Conservation (phyloP, 179 eudicot genomes). For the Beta corolliflora region DNA sequence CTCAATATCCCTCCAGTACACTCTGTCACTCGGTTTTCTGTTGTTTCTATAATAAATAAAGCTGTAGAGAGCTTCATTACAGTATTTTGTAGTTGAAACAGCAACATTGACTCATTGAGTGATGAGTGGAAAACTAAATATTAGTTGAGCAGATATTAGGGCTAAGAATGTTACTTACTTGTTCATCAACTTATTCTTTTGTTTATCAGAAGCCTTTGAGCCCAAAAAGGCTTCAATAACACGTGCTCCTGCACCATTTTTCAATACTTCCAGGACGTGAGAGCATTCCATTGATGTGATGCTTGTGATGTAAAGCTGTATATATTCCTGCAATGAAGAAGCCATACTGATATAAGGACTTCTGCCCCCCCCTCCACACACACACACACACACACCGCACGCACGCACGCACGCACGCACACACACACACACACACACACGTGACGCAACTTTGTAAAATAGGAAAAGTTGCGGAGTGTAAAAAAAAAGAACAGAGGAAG, state of each 20-base stretch:
- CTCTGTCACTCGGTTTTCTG: neutral
- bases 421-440: too few relatives aligned
- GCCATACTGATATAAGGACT: neutral
- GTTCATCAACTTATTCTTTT: slow-evolving; percentile 69
- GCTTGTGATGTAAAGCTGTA: slow-evolving; percentile 75
- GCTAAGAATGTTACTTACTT: slow-evolving; percentile 47
- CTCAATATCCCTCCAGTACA: neutral
- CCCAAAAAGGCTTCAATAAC: slow-evolving; percentile 87
- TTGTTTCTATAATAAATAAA: neutral
- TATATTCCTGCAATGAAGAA: slow-evolving; percentile 56
- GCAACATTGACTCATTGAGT: neutral
- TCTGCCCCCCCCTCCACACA: too few relatives aligned
- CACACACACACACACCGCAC: too few relatives aligned
- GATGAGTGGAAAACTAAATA: neutral
- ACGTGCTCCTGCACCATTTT: slow-evolving; percentile 82
- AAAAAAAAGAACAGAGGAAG: too few relatives aligned
- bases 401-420: too few relatives aligned
- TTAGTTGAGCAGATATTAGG: slow-evolving; percentile 4
- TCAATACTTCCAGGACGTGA: slow-evolving; percentile 60
- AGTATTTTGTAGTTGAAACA: neutral
- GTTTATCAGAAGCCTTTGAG: slow-evolving; percentile 71
- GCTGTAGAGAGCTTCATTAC: neutral
- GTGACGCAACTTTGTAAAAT: too few relatives aligned
- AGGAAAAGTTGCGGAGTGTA: too few relatives aligned
- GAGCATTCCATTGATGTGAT: slow-evolving; percentile 78